phyloP scores from a whole-genome alignment of 164 flowering plant species.

The Dillenia turbinata region DNA sequence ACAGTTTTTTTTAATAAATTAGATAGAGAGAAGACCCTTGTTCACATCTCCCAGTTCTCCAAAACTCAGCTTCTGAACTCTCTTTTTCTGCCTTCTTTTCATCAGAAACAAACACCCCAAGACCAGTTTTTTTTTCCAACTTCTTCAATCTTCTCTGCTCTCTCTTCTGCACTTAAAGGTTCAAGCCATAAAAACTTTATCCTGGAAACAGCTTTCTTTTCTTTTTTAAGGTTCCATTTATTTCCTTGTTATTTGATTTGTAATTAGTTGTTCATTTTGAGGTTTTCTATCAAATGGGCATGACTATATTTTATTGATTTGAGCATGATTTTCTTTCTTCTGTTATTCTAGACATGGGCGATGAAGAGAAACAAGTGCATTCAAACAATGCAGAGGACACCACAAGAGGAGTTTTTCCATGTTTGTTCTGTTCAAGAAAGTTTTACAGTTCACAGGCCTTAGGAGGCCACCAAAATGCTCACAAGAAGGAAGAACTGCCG shows the following conservation, averaged over 20 bases:
- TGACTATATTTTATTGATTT: background rate
- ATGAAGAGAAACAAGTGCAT: conserved; percentile 20
- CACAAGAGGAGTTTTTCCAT: conserved; percentile 60
- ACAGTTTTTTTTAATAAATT: conserved; percentile 15
- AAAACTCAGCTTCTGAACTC: conserved; percentile 20
- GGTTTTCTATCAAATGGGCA: background rate
- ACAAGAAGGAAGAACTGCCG: conserved; percentile 84
- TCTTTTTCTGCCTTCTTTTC: background rate
- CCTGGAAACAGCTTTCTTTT: too few relatives aligned
- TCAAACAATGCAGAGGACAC: conserved; percentile 13
- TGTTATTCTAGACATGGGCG: conserved; percentile 38
- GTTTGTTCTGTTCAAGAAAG: conserved; percentile 75
- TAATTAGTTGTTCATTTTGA: background rate
- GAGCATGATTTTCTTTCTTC: background rate
- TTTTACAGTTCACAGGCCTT: conserved; percentile 91
- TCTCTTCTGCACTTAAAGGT: too few relatives aligned
- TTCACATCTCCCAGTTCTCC: background rate
- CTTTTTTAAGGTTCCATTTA: background rate
- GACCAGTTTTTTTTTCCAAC: background rate
- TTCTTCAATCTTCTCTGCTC: background rate
- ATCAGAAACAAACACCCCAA: background rate
- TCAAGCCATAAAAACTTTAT: too few relatives aligned
- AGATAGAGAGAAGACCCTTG: background rate
- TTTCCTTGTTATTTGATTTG: background rate
- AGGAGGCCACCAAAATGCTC: conserved; percentile 96